phyloP scores from a whole-genome alignment of 2,329 filamentous ascomycete genomes.

The Nannizzia gypsea region DNA sequence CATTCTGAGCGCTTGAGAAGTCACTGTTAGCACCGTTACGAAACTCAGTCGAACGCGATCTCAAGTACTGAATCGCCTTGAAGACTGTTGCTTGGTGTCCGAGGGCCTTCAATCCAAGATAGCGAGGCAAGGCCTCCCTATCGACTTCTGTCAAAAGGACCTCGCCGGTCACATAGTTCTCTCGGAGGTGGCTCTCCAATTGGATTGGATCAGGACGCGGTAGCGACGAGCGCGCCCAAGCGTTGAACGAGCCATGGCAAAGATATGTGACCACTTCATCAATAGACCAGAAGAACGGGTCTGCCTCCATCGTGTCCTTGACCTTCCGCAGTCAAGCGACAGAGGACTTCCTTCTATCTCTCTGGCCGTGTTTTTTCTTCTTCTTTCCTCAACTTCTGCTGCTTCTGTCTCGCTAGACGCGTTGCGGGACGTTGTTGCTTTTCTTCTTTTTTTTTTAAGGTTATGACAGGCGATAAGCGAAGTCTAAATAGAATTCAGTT shows the following conservation, averaged over 20 bases:
- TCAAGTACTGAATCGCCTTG: conserved; percentile 47
- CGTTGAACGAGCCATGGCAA: conserved; percentile 42
- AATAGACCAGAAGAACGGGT: conserved; percentile 65
- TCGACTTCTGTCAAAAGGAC: conserved; percentile 49
- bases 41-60: conserved; percentile 42
- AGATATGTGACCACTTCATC: conserved; percentile 56
- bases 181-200: conserved; percentile 46
- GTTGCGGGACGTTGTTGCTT: neutral
- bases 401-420: neutral
- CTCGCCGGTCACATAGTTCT: conserved; percentile 55
- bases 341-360: neutral
- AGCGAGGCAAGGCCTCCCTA: conserved; percentile 38
- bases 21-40: conserved; percentile 15
- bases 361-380: no score
- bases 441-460: neutral
- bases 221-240: conserved; percentile 25
- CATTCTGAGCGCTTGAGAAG: neutral
- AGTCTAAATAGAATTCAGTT: neutral
- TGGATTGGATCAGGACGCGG: conserved; percentile 32
- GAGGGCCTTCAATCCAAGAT: conserved; percentile 46
- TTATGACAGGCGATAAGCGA: neutral
- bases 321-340: neutral
- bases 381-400: neutral
- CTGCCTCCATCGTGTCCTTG: conserved; percentile 22
- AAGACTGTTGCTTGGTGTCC: conserved; percentile 49